Evolutionary conservation across 495 filamentous ascomycete species (phyloP).

Genomic region (Aspergillus nanangensis): DNA sequence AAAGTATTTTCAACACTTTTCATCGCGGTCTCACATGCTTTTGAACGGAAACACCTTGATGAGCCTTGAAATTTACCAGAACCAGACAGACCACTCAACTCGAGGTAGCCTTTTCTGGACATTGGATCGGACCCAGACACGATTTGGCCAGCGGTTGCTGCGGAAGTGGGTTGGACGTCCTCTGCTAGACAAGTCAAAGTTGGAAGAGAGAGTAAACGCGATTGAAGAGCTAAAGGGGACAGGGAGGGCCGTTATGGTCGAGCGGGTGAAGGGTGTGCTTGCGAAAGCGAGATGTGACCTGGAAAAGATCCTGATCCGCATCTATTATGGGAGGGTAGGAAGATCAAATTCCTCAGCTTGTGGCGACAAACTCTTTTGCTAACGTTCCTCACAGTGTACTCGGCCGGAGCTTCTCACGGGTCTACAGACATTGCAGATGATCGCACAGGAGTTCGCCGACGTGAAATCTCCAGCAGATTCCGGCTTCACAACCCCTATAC

Average conservation of each 20-base stretch:
- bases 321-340: slow-evolving; percentile 83
- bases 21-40: slow-evolving; percentile 90
- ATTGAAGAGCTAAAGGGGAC: slow-evolving; percentile 83
- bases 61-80: slow-evolving; percentile 93
- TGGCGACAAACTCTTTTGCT: no score
- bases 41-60: slow-evolving; percentile 93
- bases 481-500: slow-evolving; percentile 66
- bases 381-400: slow-evolving; percentile 53
- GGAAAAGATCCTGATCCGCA: slow-evolving; percentile 86
- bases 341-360: no score
- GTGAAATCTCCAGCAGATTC: slow-evolving; percentile 62
- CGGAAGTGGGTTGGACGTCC: slow-evolving; percentile 95
- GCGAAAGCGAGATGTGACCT: slow-evolving; percentile 72
- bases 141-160: slow-evolving; percentile 82
- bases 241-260: slow-evolving; percentile 58
- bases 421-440: slow-evolving; percentile 78
- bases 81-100: slow-evolving; percentile 80
- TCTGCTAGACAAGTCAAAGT: slow-evolving; percentile 67
- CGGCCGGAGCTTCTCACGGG: slow-evolving; percentile 84
- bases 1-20: slow-evolving; percentile 97
- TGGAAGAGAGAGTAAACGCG: slow-evolving; percentile 81
- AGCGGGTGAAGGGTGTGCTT: slow-evolving; percentile 68
- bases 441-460: slow-evolving; percentile 66
- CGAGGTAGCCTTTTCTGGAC: slow-evolving; percentile 96
- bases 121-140: slow-evolving; percentile 84